These are phyloP conservation scores for Collybia nuda DNA, from an alignment of 768 basidiomycete species.

Conservation along the genomic window DNA sequence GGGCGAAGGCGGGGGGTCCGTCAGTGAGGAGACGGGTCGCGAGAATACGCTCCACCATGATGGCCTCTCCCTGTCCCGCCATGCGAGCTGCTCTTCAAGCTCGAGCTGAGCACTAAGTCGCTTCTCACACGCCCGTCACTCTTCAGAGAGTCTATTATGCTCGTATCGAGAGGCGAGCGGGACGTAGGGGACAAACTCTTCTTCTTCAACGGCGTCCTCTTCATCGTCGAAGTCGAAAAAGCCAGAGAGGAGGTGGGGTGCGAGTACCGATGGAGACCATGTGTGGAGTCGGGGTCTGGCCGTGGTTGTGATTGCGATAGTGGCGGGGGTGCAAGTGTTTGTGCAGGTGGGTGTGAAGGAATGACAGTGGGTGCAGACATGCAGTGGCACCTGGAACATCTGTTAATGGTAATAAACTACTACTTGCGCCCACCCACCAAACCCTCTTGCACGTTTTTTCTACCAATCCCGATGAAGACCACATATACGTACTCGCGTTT, in stretches of 20 bases:
- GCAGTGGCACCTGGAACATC: constrained; percentile 22
- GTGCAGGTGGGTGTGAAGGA: background rate
- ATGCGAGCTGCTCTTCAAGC: background rate
- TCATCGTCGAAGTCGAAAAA: constrained; percentile 11
- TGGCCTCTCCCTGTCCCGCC: background rate
- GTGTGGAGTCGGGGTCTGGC: constrained; percentile 5
- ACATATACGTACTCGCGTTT: constrained; percentile 68
- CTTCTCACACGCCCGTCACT: background rate
- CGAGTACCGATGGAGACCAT: constrained; percentile 7
- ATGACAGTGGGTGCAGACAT: background rate
- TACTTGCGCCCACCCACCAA: constrained; percentile 62
- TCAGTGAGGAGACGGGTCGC: constrained; percentile 13
- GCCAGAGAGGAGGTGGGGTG: background rate
- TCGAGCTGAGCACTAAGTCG: background rate
- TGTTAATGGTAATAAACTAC: constrained; percentile 30
- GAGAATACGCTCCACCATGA: constrained; percentile 8
- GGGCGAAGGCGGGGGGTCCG: constrained; percentile 11
- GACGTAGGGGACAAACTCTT: constrained; percentile 13
- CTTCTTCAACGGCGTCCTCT: constrained; percentile 1
- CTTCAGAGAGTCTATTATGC: background rate
- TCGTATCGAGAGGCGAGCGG: constrained; percentile 15
- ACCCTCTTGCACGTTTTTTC: constrained; percentile 67
- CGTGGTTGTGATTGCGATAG: constrained; percentile 18
- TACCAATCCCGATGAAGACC: constrained; percentile 41
- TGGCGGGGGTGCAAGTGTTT: constrained; percentile 10